Conservation (phyloP, 768 basidiomycete genomes). For the Serendipita vermifera region DNA sequence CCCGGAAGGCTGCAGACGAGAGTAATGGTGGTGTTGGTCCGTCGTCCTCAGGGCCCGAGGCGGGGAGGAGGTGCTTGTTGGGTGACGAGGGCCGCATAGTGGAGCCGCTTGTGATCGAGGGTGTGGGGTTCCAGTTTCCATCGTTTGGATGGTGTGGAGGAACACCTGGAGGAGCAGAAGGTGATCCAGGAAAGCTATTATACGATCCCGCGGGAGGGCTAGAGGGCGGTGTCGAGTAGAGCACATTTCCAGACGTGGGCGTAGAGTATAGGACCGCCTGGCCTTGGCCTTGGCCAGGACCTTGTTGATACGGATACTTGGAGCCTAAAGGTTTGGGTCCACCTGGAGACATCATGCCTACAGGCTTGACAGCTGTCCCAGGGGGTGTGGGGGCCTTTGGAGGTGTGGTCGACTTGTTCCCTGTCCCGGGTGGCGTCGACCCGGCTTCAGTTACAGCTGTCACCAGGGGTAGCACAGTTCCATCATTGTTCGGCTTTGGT, state of each 20-base stretch:
- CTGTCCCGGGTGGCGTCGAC: not conserved
- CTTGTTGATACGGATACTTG: too few species aligned
- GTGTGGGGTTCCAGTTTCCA: not conserved
- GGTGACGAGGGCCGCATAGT: not conserved
- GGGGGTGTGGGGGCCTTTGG: not conserved
- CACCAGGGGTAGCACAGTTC: too few species aligned
- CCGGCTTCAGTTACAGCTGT: too few species aligned
- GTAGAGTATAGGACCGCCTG: not conserved
- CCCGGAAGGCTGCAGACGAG: not conserved
- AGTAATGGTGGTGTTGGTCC: not conserved
- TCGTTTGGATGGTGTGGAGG: not conserved
- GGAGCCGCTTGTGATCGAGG: not conserved
- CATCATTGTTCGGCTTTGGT: too few species aligned
- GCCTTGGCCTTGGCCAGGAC: not conserved
- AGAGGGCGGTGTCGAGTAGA: not conserved
- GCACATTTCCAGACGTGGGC: not conserved
- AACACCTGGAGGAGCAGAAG: not conserved
- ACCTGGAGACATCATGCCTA: not conserved
- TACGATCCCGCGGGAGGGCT: not conserved
- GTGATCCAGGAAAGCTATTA: not conserved
- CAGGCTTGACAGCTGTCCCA: not conserved
- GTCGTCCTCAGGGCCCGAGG: not conserved
- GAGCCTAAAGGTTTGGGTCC: too few species aligned
- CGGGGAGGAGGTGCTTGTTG: not conserved
- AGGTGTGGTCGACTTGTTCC: not conserved